Percentiles rank a stretch among this genome's conserved stretches.
Evolutionary conservation across 805 yeast species (phyloP).

Genomic region (Yarrowia phangngaensis): DNA sequence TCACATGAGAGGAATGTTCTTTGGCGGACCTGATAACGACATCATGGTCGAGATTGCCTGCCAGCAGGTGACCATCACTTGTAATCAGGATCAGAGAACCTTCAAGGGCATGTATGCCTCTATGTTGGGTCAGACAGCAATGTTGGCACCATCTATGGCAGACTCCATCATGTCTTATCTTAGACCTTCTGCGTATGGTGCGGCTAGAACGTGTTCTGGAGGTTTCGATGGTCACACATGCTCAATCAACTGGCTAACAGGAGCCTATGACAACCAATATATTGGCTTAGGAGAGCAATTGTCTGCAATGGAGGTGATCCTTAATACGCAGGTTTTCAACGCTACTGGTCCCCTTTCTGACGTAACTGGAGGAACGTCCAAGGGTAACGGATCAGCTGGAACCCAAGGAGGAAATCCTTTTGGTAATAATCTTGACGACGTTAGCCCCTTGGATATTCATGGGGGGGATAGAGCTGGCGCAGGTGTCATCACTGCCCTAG

Average conservation of each 20-base stretch:
- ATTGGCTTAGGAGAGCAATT: slow-evolving; percentile 87
- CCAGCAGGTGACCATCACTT: slow-evolving; percentile 52
- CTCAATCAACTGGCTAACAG: slow-evolving; percentile 70
- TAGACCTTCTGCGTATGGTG: slow-evolving; percentile 58
- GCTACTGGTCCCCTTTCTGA: slow-evolving; percentile 60
- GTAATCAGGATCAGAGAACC: slow-evolving; percentile 87
- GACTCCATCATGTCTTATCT: slow-evolving; percentile 45
- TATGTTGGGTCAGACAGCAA: slow-evolving; percentile 68
- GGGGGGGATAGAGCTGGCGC: slow-evolving; percentile 82
- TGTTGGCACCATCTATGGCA: slow-evolving; percentile 55
- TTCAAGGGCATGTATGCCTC: slow-evolving; percentile 82
- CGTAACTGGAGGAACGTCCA: slow-evolving; percentile 63
- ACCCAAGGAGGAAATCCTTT: slow-evolving; percentile 34
- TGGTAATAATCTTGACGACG: not conserved
- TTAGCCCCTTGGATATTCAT: slow-evolving; percentile 42
- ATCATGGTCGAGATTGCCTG: slow-evolving; percentile 83
- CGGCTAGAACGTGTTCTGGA: slow-evolving; percentile 80
- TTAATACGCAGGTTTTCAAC: slow-evolving; percentile 33
- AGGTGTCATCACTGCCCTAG: slow-evolving; percentile 75
- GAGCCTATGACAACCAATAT: slow-evolving; percentile 65
- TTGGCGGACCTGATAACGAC: slow-evolving; percentile 36
- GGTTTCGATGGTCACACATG: slow-evolving; percentile 87
- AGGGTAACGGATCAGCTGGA: slow-evolving; percentile 69
- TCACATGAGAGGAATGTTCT: slow-evolving; percentile 25
- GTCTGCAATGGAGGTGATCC: slow-evolving; percentile 68